Percentiles rank a stretch among this genome's conserved stretches.
Conservation (phyloP, 1,284 basidiomycete genomes). For the Boletus smithii region DNA sequence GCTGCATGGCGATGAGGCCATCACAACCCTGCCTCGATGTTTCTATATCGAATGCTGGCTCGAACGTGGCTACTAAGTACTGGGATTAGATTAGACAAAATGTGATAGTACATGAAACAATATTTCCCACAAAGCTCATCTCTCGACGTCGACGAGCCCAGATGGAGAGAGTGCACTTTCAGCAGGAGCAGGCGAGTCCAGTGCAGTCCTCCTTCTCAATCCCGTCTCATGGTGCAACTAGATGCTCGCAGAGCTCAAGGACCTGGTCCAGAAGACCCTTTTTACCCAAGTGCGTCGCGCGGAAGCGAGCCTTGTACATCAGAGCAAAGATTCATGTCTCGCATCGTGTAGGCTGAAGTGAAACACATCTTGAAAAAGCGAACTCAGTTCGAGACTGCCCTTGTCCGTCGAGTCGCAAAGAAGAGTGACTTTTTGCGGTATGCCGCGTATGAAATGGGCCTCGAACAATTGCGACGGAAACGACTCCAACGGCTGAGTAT, state of each 20-base stretch:
- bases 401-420: conserved; percentile 80
- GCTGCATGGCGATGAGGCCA: conserved; percentile 4
- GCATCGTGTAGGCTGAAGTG: conserved; percentile 49
- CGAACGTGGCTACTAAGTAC: no score
- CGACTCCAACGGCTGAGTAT: conserved; percentile 70
- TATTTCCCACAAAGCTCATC: conserved; percentile 1
- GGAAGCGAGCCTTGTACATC: neutral
- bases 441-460: conserved; percentile 86
- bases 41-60: no score
- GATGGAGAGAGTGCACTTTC: conserved; percentile 96
- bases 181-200: conserved; percentile 77
- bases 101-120: neutral
- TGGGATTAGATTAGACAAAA: conserved; percentile 26
- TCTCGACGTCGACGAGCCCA: no score
- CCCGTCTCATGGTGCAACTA: conserved; percentile 29
- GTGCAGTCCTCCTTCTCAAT: neutral
- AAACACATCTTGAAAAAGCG: conserved; percentile 85
- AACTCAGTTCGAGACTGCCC: conserved; percentile 78
- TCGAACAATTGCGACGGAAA: conserved; percentile 79
- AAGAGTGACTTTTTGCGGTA: conserved; percentile 91
- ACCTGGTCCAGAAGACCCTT: conserved; percentile 82
- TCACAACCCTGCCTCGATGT: conserved; percentile 3
- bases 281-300: conserved; percentile 70
- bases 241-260: conserved; percentile 96
- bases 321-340: conserved; percentile 1